A percentile compares a stretch with the other conserved stretches of the same genome.
Evolutionary conservation across 2,329 filamentous ascomycete species (phyloP).

Genomic region (Fusarium veterinarium): DNA sequence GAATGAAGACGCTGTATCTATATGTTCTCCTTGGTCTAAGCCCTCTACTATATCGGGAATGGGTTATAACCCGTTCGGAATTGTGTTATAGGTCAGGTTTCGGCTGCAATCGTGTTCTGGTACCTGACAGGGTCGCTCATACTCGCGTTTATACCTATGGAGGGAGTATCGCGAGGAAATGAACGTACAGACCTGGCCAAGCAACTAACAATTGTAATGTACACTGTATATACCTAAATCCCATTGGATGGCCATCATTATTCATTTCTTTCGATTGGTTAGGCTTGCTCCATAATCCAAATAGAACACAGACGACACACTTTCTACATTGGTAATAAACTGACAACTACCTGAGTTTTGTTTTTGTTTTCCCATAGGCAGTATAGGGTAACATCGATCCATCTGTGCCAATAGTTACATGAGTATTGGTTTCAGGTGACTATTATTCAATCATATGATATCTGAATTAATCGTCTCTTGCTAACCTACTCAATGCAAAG

Average conservation of each 20-base stretch:
- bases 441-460: not conserved
- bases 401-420: not conserved
- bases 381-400: slow-evolving; percentile 6
- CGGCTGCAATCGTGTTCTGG: not conserved
- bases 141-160: not conserved
- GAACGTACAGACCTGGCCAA: not conserved
- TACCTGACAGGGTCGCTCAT: not conserved
- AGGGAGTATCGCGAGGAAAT: no score
- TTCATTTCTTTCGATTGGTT: not conserved
- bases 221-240: no score
- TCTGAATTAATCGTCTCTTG: not conserved
- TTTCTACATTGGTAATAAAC: no score
- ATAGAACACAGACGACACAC: no score
- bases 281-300: not conserved
- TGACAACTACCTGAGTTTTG: not conserved
- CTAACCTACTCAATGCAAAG: not conserved
- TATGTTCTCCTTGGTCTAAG: not conserved
- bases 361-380: not conserved
- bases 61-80: not conserved
- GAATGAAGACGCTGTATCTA: slow-evolving; percentile 22
- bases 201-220: not conserved
- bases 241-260: no score
- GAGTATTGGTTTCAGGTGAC: not conserved
- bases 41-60: not conserved
- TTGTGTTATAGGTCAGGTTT: not conserved